Evolutionary conservation across 2,329 filamentous ascomycete species (phyloP).

Genomic region (Akanthomyces muscarius): DNA sequence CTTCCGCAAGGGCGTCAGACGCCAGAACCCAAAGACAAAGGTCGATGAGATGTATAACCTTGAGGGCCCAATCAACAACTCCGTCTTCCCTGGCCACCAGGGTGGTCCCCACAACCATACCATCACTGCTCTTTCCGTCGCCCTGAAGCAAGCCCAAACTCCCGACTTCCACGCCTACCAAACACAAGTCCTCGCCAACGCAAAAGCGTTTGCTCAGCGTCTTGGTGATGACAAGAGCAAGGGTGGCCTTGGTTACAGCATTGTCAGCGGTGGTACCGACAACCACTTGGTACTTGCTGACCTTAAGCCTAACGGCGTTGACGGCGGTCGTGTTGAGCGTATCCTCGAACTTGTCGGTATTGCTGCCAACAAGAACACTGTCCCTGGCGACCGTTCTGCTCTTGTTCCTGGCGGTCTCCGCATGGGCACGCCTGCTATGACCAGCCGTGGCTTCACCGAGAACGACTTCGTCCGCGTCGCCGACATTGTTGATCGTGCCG

Average conservation of each 20-base stretch:
- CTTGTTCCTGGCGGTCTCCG: constrained; percentile 89
- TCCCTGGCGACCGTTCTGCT: constrained; percentile 90
- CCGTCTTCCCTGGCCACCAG: constrained; percentile 97
- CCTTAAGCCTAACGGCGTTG: constrained; percentile 81
- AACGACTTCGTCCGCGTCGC: constrained; percentile 85
- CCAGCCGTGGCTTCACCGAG: constrained; percentile 84
- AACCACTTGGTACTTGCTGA: constrained; percentile 95
- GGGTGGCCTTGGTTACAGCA: constrained; percentile 75
- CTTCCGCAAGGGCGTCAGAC: constrained; percentile 87
- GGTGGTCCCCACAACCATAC: constrained; percentile 99
- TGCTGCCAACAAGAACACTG: constrained; percentile 99
- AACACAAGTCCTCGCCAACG: constrained; percentile 82
- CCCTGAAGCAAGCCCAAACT: constrained; percentile 86
- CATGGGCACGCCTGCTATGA: constrained; percentile 97
- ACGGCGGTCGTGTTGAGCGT: constrained; percentile 85
- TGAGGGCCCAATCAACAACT: constrained; percentile 88
- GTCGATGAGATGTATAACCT: constrained; percentile 85
- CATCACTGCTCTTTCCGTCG: constrained; percentile 91
- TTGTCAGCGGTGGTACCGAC: constrained; percentile 92
- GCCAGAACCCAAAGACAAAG: constrained; percentile 78
- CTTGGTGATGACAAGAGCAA: constrained; percentile 66
- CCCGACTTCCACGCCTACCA: constrained; percentile 93
- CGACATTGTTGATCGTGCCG: constrained; percentile 78
- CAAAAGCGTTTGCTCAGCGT: constrained; percentile 75
- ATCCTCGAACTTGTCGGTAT: constrained; percentile 90